Conservation (phyloP, 345 rosid species). For the Linum lewisii region DNA sequence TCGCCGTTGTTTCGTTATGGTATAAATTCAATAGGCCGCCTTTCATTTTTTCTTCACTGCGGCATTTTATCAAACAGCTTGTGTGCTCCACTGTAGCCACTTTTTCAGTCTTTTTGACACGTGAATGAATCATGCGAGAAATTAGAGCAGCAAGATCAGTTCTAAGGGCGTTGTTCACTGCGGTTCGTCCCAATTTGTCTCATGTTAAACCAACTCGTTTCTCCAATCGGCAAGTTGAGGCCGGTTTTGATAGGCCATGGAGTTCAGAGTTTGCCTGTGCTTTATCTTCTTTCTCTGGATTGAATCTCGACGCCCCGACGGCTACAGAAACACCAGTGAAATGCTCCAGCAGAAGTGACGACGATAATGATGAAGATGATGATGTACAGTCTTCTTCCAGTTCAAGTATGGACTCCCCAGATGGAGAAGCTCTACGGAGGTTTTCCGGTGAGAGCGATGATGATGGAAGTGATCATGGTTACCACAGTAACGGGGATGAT, state of each 20-base stretch:
- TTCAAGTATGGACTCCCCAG: background rate
- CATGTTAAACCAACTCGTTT: background rate
- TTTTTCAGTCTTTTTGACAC: background rate
- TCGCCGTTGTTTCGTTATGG: too few species aligned
- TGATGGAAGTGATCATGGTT: conserved; percentile 16
- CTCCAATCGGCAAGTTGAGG: conserved; percentile 9
- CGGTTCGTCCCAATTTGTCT: conserved; percentile 10
- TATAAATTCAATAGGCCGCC: background rate
- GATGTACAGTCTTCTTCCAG: background rate
- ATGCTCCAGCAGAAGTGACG: background rate
- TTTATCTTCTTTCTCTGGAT: conserved; percentile 19
- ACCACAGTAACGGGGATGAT: conserved; percentile 11
- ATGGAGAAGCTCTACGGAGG: background rate
- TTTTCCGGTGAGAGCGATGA: background rate
- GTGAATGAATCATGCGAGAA: conserved; percentile 19
- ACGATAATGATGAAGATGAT: background rate
- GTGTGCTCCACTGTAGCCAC: background rate
- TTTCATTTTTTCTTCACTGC: conserved; percentile 8
- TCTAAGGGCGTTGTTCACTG: conserved; percentile 2
- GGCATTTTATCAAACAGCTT: conserved; percentile 31
- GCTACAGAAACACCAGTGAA: conserved; percentile 1
- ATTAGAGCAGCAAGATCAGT: conserved; percentile 19
- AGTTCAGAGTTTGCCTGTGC: conserved; percentile 9
- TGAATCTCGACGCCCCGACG: conserved; percentile 16
- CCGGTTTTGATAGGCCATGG: background rate